Percentiles rank a stretch among this genome's conserved stretches.
Evolutionary conservation across 2,329 filamentous ascomycete genomes (phyloP).

Genomic region (Microcera coccophila): DNA sequence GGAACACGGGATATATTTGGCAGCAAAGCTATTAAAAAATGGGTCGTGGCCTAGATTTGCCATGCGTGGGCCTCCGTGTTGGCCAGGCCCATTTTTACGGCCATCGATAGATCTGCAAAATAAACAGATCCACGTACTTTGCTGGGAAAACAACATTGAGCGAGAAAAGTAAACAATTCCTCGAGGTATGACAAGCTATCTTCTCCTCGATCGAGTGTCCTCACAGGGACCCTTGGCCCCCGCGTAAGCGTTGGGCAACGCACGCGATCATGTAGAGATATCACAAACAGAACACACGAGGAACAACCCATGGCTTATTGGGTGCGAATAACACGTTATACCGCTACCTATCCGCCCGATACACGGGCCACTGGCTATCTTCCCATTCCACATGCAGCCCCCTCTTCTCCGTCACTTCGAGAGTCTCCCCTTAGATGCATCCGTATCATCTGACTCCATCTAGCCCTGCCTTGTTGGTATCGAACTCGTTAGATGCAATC

Average conservation of each 20-base stretch:
- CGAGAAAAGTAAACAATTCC: constrained; percentile 14
- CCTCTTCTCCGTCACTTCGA: constrained; percentile 1
- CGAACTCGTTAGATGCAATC: too few relatives aligned
- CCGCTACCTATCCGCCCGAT: constrained; percentile 19
- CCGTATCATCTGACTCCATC: constrained; percentile 5
- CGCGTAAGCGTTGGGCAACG: neutral
- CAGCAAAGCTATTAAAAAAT: constrained; percentile 2
- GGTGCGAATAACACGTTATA: constrained; percentile 22
- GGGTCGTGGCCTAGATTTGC: constrained; percentile 21
- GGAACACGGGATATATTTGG: constrained; percentile 16
- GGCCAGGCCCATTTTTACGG: constrained; percentile 18
- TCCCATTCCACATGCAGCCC: constrained; percentile 9
- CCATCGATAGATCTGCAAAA: constrained; percentile 25
- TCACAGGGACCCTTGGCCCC: too few relatives aligned
- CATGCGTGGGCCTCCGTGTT: constrained; percentile 15
- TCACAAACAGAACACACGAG: constrained; percentile 14
- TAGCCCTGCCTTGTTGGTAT: constrained; percentile 24
- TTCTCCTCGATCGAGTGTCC: too few relatives aligned
- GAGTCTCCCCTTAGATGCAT: neutral
- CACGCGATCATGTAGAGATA: constrained; percentile 8
- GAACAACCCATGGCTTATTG: constrained; percentile 24
- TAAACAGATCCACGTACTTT: constrained; percentile 9
- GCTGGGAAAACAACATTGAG: neutral
- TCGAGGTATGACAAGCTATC: too few relatives aligned
- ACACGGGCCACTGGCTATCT: constrained; percentile 17